Evolutionary conservation across 805 yeast species (phyloP), one percentile per base, ranked within the genome.

Genomic region (Spencermartinsiella europaea): DNA sequence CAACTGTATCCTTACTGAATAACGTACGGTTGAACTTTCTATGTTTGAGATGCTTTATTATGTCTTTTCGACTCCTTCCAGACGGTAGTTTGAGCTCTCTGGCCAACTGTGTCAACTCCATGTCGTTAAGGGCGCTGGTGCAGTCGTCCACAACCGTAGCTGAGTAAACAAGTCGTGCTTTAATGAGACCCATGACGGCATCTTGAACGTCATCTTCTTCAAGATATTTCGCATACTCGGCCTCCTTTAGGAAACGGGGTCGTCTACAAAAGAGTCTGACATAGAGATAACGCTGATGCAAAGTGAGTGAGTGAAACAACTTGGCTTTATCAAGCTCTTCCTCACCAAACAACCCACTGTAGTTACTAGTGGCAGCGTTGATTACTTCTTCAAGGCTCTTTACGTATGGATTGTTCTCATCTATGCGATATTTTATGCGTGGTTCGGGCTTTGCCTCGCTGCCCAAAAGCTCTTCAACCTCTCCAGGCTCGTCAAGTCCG

Each of bases 221-320:
- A 41, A 61, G 42, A 37, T 60, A 62, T 17, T 51, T 57, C 3
- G 28, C 43, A 10, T 56, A 43, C 10, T 60, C 63, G n/a, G 38
- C 42, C 12, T 45, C 17, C 4, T 58, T 41, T 21, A 60, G 33
- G 28, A 43, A 44, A 20, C 34, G 16, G 15, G 33, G 34, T 21
- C 51, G 46, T 22, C 55, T 44, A 12, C 42, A 34, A 22, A 52
- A 52, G 12, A 52, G 21, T 22, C 55, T 35, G 19, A 45, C 45
- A 38, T 42, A 52, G 20, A 52, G 35, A 17, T 37, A 44, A 31
- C 38, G 34, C 15, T 45, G 35, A 16, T 28, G 20, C 31, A 20
- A 33, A 3, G 34, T 12, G n/a, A 50, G 44, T n/a, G 22, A 37
- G n/a, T 16, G 2, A 25, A 45, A 42, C 20, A 19, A 20, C 10